Evolutionary conservation across 805 yeast species (phyloP).

Genomic region (Ogataea paraovalis): DNA sequence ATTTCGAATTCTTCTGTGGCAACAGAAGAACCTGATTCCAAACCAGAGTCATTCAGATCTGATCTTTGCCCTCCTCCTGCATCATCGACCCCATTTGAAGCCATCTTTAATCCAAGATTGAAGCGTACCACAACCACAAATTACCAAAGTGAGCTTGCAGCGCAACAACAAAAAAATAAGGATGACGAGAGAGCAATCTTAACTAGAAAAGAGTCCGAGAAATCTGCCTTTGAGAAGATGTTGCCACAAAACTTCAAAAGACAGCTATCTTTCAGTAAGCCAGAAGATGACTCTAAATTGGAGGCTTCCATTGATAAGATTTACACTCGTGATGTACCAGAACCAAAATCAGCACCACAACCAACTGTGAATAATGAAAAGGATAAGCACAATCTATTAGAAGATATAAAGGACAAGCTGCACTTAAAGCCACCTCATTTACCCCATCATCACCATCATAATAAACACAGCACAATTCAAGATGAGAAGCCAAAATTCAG

Average conservation of each 20-base stretch:
- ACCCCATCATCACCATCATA: background rate
- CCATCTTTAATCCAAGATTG: constrained; percentile 9
- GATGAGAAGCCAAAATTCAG: constrained; percentile 1
- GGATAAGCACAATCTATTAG: constrained; percentile 1
- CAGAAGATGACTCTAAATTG: background rate
- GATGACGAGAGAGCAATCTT: constrained; percentile 8
- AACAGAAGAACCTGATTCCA: constrained; percentile 2
- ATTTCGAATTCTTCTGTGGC: background rate
- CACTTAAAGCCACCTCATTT: constrained; percentile 7
- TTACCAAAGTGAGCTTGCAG: constrained; percentile 22
- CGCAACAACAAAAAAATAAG: constrained; percentile 9
- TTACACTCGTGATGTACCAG: background rate
- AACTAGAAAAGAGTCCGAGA: constrained; percentile 19
- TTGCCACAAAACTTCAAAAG: constrained; percentile 21
- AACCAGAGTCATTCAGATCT: constrained; percentile 7
- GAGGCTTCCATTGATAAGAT: background rate
- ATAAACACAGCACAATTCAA: background rate
- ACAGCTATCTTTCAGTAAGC: constrained; percentile 9
- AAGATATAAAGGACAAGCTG: constrained; percentile 7
- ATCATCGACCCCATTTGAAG: constrained; percentile 12
- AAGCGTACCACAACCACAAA: constrained; percentile 16
- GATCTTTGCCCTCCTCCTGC: constrained; percentile 20
- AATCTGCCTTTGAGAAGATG: constrained; percentile 19
- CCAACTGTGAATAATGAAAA: background rate
- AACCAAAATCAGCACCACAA: background rate